Percentiles rank a stretch among this genome's conserved stretches.
Conservation (phyloP, 805 yeast genomes). For the Candida morakotiae region DNA sequence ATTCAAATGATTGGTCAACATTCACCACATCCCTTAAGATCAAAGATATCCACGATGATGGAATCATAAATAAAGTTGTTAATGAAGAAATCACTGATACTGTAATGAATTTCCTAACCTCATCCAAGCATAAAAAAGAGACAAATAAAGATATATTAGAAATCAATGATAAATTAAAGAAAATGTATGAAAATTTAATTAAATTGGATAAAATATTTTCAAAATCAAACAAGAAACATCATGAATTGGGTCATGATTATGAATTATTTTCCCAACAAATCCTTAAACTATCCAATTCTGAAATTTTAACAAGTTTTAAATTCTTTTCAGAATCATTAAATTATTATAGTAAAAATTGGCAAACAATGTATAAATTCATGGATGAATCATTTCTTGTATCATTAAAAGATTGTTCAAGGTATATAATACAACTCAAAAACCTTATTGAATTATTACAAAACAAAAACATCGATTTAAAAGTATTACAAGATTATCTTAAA, state of each 20-base stretch:
- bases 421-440: conserved; percentile 40
- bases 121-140: conserved; percentile 61
- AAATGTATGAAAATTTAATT: conserved; percentile 75
- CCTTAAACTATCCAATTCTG: conserved; percentile 51
- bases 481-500: conserved; percentile 69
- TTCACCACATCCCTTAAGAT: conserved; percentile 55
- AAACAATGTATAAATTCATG: conserved; percentile 41
- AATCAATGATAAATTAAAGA: conserved; percentile 76
- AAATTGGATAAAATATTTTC: conserved; percentile 76
- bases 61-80: conserved; percentile 37
- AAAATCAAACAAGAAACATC: conserved; percentile 67
- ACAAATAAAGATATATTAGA: conserved; percentile 59
- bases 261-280: conserved; percentile 68
- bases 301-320: conserved; percentile 27
- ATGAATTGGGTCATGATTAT: conserved; percentile 70
- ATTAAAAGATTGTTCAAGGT: conserved; percentile 83
- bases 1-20: conserved; percentile 70
- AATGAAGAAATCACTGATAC: conserved; percentile 84
- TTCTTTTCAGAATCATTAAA: conserved; percentile 35
- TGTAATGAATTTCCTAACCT: conserved; percentile 89
- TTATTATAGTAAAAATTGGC: conserved; percentile 38
- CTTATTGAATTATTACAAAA: conserved; percentile 83
- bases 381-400: conserved; percentile 82
- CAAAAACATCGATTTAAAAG: conserved; percentile 88
- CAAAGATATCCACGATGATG: conserved; percentile 16